These are phyloP conservation scores for Domatiomyces catenatus DNA, from an alignment of 2,329 filamentous ascomycete species.

Conservation along the genomic window DNA sequence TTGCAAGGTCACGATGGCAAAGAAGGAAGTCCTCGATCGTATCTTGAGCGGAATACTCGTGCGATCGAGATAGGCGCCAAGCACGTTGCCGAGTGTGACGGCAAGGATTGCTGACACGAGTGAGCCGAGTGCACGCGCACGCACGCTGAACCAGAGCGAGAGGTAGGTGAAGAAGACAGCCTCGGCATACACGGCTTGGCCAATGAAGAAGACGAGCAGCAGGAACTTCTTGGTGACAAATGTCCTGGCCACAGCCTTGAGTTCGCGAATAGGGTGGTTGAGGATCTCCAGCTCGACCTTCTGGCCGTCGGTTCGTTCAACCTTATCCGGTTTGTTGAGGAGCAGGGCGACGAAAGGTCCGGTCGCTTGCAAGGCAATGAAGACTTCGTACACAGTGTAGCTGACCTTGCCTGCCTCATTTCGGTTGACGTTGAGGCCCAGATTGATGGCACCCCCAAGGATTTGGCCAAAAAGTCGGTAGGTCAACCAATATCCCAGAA, in stretches of 20 bases:
- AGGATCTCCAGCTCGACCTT: conserved; percentile 45
- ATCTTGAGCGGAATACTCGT: conserved; percentile 38
- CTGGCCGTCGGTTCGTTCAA: conserved; percentile 50
- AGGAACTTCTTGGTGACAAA: conserved; percentile 49
- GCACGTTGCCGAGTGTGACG: conserved; percentile 47
- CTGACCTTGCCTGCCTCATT: conserved; percentile 49
- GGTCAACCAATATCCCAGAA: conserved; percentile 53
- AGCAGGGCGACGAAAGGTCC: conserved; percentile 51
- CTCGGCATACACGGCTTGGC: conserved; percentile 55
- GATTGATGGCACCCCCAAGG: conserved; percentile 55
- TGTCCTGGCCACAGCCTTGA: conserved; percentile 42
- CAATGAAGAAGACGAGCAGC: conserved; percentile 51
- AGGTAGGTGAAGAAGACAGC: conserved; percentile 59
- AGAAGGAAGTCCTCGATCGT: conserved; percentile 42
- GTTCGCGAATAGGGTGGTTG: conserved; percentile 41
- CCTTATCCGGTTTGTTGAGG: conserved; percentile 44
- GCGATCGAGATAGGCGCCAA: conserved; percentile 50
- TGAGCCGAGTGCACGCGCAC: conserved; percentile 52
- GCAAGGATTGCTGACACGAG: conserved; percentile 56
- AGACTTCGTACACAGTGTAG: conserved; percentile 52
- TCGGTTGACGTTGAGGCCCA: conserved; percentile 47
- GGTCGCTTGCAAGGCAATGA: conserved; percentile 53
- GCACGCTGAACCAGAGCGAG: conserved; percentile 53
- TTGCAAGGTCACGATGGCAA: conserved; percentile 14
- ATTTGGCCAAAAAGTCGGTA: conserved; percentile 50